A percentile compares a stretch with the other conserved stretches of the same genome.
phyloP scores from a whole-genome alignment of 2,329 filamentous ascomycete genomes.

The Penicillium sclerotigenum region DNA sequence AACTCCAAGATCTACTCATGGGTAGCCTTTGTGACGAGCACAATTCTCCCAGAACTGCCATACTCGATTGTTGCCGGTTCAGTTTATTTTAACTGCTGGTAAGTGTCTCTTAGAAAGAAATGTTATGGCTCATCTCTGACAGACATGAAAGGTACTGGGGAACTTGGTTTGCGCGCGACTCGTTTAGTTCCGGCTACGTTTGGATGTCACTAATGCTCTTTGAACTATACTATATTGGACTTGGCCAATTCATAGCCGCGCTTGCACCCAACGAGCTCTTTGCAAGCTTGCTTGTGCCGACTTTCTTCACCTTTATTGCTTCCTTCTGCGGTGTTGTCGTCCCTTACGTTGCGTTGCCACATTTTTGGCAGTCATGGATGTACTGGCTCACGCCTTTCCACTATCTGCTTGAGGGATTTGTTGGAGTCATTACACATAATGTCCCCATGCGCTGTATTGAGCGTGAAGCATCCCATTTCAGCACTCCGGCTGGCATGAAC shows the following conservation, averaged over 20 bases:
- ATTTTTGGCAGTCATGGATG: conserved; percentile 66
- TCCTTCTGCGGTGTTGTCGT: conserved; percentile 74
- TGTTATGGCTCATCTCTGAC: neutral
- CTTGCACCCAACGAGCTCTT: conserved; percentile 65
- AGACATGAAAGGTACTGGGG: conserved; percentile 49
- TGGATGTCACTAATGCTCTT: conserved; percentile 66
- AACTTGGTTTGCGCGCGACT: conserved; percentile 52
- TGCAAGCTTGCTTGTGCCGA: conserved; percentile 63
- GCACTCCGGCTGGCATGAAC: conserved; percentile 55
- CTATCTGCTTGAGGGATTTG: conserved; percentile 62
- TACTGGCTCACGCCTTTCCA: conserved; percentile 67
- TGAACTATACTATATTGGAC: conserved; percentile 63
- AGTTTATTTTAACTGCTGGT: conserved; percentile 65
- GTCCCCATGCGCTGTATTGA: conserved; percentile 55
- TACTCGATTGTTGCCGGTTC: conserved; percentile 65
- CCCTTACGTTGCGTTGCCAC: conserved; percentile 59
- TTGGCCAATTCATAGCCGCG: conserved; percentile 65
- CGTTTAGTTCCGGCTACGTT: conserved; percentile 59
- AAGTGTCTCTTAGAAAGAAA: conserved; percentile 13
- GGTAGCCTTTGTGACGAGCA: conserved; percentile 65
- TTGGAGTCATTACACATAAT: conserved; percentile 55
- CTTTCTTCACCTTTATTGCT: conserved; percentile 68
- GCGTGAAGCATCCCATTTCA: conserved; percentile 60
- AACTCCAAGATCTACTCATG: conserved; percentile 79
- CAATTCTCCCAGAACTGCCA: conserved; percentile 67